Conservation (phyloP, 352 stramenopile genomes). For the Phytopythium delawarense region DNA sequence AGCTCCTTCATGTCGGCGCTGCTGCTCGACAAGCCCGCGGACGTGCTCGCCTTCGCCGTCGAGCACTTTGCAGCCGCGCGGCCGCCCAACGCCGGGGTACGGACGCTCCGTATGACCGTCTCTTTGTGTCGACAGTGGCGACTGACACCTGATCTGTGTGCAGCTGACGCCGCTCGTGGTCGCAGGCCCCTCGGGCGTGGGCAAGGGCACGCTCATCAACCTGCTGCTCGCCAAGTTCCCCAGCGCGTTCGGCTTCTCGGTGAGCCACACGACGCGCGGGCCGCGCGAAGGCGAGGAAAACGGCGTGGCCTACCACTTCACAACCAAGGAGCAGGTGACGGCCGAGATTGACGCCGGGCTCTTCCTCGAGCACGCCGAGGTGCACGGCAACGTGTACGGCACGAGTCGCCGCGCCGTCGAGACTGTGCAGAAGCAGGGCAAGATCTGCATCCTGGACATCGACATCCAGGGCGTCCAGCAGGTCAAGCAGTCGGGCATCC, state of each 20-base stretch:
- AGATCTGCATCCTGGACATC: conserved; percentile 99
- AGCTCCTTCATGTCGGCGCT: conserved; percentile 85
- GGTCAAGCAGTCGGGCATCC: conserved; percentile 88
- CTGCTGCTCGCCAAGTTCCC: conserved; percentile 85
- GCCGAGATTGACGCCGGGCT: conserved; percentile 92
- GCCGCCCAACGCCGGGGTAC: conserved; percentile 40
- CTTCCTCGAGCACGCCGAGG: conserved; percentile 97
- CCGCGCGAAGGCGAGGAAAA: conserved; percentile 93
- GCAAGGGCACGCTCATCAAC: conserved; percentile 96
- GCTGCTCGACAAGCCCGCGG: conserved; percentile 81
- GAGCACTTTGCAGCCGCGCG: conserved; percentile 79
- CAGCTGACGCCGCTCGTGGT: conserved; percentile 88
- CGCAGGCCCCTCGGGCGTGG: conserved; percentile 87
- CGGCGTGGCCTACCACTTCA: conserved; percentile 97
- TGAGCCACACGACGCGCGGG: conserved; percentile 96
- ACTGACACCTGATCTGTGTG: not conserved
- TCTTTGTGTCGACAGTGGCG: no score
- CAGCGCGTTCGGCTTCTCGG: conserved; percentile 92
- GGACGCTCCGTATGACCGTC: conserved; percentile 18
- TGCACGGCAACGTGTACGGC: conserved; percentile 98
- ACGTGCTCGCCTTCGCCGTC: conserved; percentile 78
- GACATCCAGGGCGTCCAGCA: conserved; percentile 97
- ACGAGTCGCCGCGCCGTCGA: conserved; percentile 92
- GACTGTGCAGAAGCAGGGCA: conserved; percentile 89
- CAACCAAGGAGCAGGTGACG: conserved; percentile 89